Base-by-base conservation (phyloP, 108 stramenopile species). In the Discostella pseudostelligera region DNA sequence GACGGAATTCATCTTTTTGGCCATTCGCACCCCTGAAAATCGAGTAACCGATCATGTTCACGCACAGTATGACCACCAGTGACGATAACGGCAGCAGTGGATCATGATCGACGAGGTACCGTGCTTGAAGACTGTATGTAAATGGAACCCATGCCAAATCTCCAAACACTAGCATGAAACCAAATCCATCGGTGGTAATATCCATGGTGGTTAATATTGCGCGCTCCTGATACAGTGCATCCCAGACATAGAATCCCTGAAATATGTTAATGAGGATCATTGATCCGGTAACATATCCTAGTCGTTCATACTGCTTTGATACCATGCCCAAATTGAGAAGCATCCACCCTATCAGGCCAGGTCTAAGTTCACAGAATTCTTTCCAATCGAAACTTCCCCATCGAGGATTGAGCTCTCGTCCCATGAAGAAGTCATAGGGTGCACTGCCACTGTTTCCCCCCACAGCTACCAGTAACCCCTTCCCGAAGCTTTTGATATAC, bases 131-230 rank as follows among this genome's bases (percentile, higher is more conserved):
- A 48, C 80, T 81, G 81, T 98, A 99, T 5, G 95, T 95, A 70
- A 98, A 97, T 1, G 98, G 98, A 4, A 99, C 96, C 98, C 98
- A 99, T n/a, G 93, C 92, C 44, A 99, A 81, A 72, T 99, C 98
- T 14, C 98, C 98, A 81, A 97, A 98, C 14, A 73, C 77, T 21
- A 99, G 87, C 98, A 99, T 99, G 80, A 87, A 97, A 16, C 98
- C 98, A 82, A 99, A 98, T 32, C 98, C 98, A 80, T 99, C 98
- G 26, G 96, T 98, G 32, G 97, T 99, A 67, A 99, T 97, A 75
- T 99, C 98, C 98, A 99, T 98, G 45, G 97, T 99, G 29, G 97
- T 97, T 11, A 99, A 74, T 40, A 99, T 98, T 35, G 94, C 87
- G 39, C 84, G 81, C 76, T 99, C 98, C 71, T 89, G 82, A 80